Evolutionary conservation across 257 asterid species (phyloP), one percentile per base, ranked within the genome.

Genomic region (Solanum bulbocastanum): DNA sequence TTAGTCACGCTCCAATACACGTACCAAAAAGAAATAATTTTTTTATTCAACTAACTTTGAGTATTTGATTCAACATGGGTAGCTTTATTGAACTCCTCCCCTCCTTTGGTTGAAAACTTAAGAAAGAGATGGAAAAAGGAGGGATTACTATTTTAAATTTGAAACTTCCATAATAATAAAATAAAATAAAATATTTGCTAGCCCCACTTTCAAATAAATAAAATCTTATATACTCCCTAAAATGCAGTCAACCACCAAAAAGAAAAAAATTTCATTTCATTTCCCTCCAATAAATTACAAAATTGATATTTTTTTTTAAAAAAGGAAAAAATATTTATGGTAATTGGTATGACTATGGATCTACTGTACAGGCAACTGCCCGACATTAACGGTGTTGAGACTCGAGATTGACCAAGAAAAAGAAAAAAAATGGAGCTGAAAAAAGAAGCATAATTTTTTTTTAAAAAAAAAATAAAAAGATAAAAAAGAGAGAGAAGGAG

Each of bases 381-480:
- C 88, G 85, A 35, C 75, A 86, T 74, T 86, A 86, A n/a, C 85
- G 88, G 88, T 62, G 83, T 74, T 44, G 88, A 86, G 75, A 74
- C 72, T 74, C 58, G 62, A 74, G 88, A 73, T 81, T 86, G 40
- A 56, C 88, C 88, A 74, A 73, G 52, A 74, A 44, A 74, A 44
- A 71, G 6, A 10, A 72, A 33, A 66, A 72, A 33, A 72, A 33
- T 72, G 44, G 79, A 72, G 37, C 36, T 12, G 14, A 33, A 71
- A 71, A 32, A 71, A 69, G 35, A 69, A 0, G 22, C 10, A 12
- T 12, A 11, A 27, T 68, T 6, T 6, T 69, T 11, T 2, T 13
- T 66, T 3, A 0, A 6, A 78, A 35, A 6, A 46, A 33, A 86
- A 78, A 35, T 11, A 46, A 33, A 86, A 74, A n/a, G 14, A 14